phyloP scores from a whole-genome alignment of 352 stramenopile genomes.

The Pythium brachiatum region DNA sequence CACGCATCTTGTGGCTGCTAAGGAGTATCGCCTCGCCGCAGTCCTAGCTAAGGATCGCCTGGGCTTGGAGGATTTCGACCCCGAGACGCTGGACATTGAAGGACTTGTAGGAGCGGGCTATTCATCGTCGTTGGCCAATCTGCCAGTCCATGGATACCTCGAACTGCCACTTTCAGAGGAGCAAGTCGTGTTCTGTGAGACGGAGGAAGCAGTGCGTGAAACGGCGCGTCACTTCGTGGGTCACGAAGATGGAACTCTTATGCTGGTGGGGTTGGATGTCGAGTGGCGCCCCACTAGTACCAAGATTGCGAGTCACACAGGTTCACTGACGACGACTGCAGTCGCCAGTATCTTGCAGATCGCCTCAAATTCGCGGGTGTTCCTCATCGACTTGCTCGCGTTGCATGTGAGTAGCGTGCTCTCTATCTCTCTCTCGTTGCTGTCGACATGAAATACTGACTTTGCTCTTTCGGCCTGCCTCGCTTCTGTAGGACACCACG shows the following conservation, averaged over 20 bases:
- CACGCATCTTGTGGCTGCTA: conserved; percentile 35
- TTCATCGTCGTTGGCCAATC: conserved; percentile 11
- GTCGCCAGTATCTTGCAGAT: conserved; percentile 69
- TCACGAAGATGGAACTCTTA: background rate
- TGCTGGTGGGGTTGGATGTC: conserved; percentile 55
- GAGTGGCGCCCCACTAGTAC: conserved; percentile 55
- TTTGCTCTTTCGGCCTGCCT: background rate
- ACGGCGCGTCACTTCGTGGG: conserved; percentile 27
- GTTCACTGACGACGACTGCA: conserved; percentile 22
- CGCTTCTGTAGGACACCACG: conserved; percentile 30
- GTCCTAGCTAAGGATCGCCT: conserved; percentile 37
- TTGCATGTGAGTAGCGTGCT: conserved; percentile 43
- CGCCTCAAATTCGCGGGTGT: conserved; percentile 38
- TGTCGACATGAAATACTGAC: background rate
- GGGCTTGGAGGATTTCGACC: conserved; percentile 37
- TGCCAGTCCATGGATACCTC: conserved; percentile 32
- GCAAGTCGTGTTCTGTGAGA: conserved; percentile 42
- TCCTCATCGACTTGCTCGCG: conserved; percentile 55
- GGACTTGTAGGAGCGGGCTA: background rate
- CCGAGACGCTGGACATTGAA: conserved; percentile 12
- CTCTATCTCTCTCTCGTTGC: background rate
- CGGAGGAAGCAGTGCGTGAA: conserved; percentile 22
- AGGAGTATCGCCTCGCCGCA: conserved; percentile 29
- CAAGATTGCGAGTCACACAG: conserved; percentile 27
- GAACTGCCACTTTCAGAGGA: conserved; percentile 23